Evolutionary conservation across 164 flowering plant genomes (phyloP), one percentile per base, ranked within the genome.

Genomic region (Kingdonia uniflora): DNA sequence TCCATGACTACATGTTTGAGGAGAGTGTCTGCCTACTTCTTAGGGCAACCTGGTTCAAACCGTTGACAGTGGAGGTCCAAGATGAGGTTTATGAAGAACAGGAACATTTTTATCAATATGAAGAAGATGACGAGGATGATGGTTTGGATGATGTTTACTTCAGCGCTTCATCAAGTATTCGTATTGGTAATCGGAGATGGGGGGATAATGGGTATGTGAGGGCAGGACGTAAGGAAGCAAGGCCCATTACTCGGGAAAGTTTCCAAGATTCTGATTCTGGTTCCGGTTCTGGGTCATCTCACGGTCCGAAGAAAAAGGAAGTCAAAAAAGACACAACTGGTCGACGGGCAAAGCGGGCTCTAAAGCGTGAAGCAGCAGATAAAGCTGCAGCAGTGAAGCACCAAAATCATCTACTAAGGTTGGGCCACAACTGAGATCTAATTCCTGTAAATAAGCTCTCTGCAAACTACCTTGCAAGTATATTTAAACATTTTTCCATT

Each of bases 21-120:
- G 98, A 91, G 74, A 91, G 98, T 65, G 86, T 91, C 6, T 83
- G 95, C 69, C 79, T 91, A 14, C 92, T 91, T 33, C 74, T 91
- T n/a, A 65, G 98, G 62, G 98, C 98, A 2, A 19, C 80, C 4
- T 91, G 98, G 98, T 91, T 83, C 44, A 64, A 59, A 19, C 92
- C 98, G 25, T 44, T 80, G 58, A 41, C 52, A 45, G 74, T 80
- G 59, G 83, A 71, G 49, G 66, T 56, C 8, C 74, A 55, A 2
- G 81, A 67, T 39, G 80, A 76, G 24, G 42, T 24, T 0, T 51
- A 64, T 23, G 82, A 85, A 25, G 65, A 60, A 23, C 39, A 0
- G 7, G 47, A 39, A 39, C 47, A 58, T 40, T 12, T 49, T 58
- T 49, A 58, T 49, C 46, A 39, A 13, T 58, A 49, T 25, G 46